Evolutionary conservation across 2,329 filamentous ascomycete species (phyloP).

Genomic region (Trichoderma sp.): DNA sequence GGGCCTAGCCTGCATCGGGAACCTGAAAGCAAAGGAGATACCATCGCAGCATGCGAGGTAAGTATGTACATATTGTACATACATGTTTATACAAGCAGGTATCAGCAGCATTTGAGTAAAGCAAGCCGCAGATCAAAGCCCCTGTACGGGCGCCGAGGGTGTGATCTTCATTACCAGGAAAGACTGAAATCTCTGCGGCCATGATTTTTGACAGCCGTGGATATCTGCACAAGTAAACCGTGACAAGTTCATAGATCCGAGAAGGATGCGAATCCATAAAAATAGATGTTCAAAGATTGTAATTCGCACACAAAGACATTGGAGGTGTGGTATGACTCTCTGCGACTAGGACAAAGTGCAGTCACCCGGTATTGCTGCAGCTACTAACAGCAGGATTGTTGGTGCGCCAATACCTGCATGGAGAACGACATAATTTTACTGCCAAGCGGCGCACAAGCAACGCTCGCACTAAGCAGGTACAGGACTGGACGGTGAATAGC

Average conservation of each 20-base stretch:
- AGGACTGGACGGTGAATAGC: conserved; percentile 1
- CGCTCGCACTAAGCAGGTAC: conserved; percentile 21
- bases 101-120: neutral
- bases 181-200: neutral
- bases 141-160: neutral
- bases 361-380: neutral
- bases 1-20: conserved; percentile 5
- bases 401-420: neutral
- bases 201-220: neutral
- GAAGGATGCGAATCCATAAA: neutral
- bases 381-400: conserved; percentile 9
- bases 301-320: neutral
- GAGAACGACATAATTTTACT: neutral
- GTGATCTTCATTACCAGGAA: neutral
- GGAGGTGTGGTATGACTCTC: neutral
- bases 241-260: neutral
- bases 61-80: neutral
- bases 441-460: conserved; percentile 2
- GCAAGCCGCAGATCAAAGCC: conserved; percentile 6
- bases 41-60: neutral
- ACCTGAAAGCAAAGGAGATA: neutral
- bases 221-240: neutral
- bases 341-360: neutral
- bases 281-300: neutral
- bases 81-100: neutral